Percentiles rank a stretch among this genome's conserved stretches.
Conservation (phyloP, 2,329 filamentous ascomycete species). For the Tolypocladium tundrense region DNA sequence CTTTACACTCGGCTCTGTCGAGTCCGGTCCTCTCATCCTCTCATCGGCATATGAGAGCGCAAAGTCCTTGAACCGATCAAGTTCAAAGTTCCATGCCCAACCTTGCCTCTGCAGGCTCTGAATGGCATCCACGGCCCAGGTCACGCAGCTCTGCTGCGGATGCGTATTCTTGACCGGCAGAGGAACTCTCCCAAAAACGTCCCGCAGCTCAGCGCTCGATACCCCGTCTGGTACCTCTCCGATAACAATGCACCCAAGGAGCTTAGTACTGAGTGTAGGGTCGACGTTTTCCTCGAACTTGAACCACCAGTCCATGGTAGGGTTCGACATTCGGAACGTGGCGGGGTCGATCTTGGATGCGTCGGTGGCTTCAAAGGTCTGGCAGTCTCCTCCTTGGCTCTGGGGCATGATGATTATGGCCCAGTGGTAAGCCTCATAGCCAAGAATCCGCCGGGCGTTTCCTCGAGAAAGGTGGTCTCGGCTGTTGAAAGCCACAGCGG, state of each 20-base stretch:
- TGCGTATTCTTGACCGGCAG: constrained; percentile 19
- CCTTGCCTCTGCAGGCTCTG: constrained; percentile 12
- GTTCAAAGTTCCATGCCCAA: constrained; percentile 14
- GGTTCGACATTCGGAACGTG: constrained; percentile 20
- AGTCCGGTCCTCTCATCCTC: constrained; percentile 9
- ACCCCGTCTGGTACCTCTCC: constrained; percentile 11
- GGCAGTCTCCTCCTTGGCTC: constrained; percentile 8
- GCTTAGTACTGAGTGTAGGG: constrained; percentile 10
- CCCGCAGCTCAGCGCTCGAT: constrained; percentile 9
- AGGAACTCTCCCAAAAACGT: constrained; percentile 12
- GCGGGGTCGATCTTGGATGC: constrained; percentile 16
- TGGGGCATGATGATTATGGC: constrained; percentile 15
- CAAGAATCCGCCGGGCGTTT: constrained; percentile 11
- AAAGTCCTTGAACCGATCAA: constrained; percentile 15
- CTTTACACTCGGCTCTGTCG: constrained; percentile 7
- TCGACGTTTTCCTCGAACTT: constrained; percentile 8
- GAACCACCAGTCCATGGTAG: constrained; percentile 21
- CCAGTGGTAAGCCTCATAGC: constrained; percentile 22
- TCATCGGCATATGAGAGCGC: constrained; percentile 19
- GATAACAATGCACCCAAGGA: constrained; percentile 17
- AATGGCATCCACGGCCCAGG: constrained; percentile 18
- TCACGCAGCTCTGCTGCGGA: constrained; percentile 24
- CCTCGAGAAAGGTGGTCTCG: constrained; percentile 17
- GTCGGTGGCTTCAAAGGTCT: constrained; percentile 19
- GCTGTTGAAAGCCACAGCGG: constrained; percentile 16